Conservation (phyloP, 495 filamentous ascomycete genomes). For the Hyaloscypha hepaticicola region DNA sequence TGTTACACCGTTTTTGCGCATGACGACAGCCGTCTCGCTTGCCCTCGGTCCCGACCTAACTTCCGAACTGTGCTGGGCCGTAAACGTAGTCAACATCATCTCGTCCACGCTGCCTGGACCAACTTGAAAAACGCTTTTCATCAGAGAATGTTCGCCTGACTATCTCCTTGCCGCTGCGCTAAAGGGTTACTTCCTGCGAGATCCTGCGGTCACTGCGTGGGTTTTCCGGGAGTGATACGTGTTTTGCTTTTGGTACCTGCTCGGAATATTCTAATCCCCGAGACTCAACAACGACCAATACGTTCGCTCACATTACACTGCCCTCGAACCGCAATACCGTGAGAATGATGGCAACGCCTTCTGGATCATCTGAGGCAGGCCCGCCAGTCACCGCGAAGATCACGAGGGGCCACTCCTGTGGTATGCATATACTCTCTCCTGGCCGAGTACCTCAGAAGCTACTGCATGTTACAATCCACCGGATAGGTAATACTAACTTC, state of each 20-base stretch:
- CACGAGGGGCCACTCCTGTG: constrained; percentile 50
- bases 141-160: not conserved
- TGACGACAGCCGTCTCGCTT: too few species aligned
- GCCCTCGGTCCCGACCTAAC: not conserved
- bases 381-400: constrained; percentile 22
- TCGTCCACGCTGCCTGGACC: not conserved
- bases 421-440: not conserved
- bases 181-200: not conserved
- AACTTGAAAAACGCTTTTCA: not conserved
- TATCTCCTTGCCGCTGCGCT: not conserved
- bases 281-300: not conserved
- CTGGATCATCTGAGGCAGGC: not conserved
- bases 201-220: not conserved
- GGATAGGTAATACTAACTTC: not conserved
- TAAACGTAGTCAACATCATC: not conserved
- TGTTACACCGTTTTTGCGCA: too few species aligned
- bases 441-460: not conserved
- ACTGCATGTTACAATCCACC: not conserved
- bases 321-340: not conserved
- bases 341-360: constrained; percentile 16
- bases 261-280: not conserved
- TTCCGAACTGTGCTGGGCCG: not conserved
- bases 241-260: not conserved
- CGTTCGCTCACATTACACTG: not conserved
- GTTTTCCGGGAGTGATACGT: not conserved